These are phyloP conservation scores for Phytopythium ostracodes DNA, from an alignment of 352 stramenopile genomes.

Conservation along the genomic window DNA sequence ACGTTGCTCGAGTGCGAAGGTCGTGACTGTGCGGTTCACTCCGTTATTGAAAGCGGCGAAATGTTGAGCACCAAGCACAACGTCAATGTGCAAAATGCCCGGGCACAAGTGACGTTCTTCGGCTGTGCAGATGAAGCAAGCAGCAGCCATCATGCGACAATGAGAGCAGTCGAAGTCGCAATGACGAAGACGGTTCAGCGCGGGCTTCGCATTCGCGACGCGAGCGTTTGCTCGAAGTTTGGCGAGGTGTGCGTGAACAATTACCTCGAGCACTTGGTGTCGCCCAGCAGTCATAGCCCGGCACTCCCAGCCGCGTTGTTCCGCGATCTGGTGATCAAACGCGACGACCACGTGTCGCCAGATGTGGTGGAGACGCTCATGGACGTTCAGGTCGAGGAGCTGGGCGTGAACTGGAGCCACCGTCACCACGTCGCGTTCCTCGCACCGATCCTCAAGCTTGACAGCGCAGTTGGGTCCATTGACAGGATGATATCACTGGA, in stretches of 20 bases:
- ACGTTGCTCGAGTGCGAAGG: not conserved
- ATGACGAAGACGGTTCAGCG: not conserved
- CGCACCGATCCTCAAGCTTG: not conserved
- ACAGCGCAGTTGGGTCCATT: not conserved
- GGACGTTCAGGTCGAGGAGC: constrained; percentile 21
- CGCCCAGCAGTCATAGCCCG: not conserved
- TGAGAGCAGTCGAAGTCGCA: not conserved
- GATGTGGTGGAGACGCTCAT: constrained; percentile 26
- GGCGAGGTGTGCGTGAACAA: constrained; percentile 1
- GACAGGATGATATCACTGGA: constrained; percentile 3
- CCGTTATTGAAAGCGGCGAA: not conserved
- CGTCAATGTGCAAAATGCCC: not conserved
- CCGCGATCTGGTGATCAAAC: constrained; percentile 21
- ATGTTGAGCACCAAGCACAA: not conserved
- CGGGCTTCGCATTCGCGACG: not conserved
- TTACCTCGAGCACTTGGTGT: not conserved
- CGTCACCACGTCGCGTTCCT: constrained; percentile 25
- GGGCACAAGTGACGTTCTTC: not conserved
- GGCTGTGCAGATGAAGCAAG: too few relatives aligned
- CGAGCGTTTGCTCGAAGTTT: not conserved
- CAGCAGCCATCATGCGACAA: not conserved
- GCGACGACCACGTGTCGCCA: constrained; percentile 15
- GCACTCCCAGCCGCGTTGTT: not conserved
- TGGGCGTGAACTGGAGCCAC: constrained; percentile 32
- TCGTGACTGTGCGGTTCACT: not conserved